Percentiles rank a stretch among this genome's conserved stretches.
Evolutionary conservation across 2,329 filamentous ascomycete genomes (phyloP).

Genomic region (Cadophora malorum): DNA sequence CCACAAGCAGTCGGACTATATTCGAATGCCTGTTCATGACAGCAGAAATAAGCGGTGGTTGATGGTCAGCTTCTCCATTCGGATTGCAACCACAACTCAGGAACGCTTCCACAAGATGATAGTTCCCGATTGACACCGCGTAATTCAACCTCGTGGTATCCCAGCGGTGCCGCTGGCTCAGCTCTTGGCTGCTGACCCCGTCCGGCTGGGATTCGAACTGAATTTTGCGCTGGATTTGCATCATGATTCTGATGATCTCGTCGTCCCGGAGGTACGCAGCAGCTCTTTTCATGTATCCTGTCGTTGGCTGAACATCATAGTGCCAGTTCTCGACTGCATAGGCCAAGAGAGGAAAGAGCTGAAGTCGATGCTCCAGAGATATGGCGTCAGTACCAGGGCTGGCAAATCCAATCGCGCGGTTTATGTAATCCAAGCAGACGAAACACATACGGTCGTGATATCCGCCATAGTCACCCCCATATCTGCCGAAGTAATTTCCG

Average conservation of each 20-base stretch:
- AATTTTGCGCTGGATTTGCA: neutral
- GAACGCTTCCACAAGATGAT: neutral
- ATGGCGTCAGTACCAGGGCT: neutral
- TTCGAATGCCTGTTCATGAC: neutral
- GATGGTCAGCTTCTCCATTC: neutral
- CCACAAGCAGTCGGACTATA: neutral
- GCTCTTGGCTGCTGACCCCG: neutral
- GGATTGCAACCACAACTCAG: neutral
- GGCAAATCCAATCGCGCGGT: neutral
- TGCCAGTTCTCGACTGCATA: neutral
- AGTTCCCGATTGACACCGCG: neutral
- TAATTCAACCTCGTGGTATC: neutral
- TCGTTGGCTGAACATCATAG: neutral
- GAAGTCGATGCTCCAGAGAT: neutral
- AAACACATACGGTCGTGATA: neutral
- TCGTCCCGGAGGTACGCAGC: neutral
- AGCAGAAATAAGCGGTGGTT: constrained; percentile 9
- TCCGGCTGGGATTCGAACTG: neutral
- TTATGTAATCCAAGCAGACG: neutral
- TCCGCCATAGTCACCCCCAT: neutral
- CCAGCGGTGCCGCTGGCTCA: neutral
- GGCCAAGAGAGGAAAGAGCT: neutral
- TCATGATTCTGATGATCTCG: neutral
- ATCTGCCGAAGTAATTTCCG: neutral
- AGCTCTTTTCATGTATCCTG: neutral